Evolutionary conservation across 2,329 filamentous ascomycete genomes (phyloP).

Genomic region (Aspergillus brasiliensis): DNA sequence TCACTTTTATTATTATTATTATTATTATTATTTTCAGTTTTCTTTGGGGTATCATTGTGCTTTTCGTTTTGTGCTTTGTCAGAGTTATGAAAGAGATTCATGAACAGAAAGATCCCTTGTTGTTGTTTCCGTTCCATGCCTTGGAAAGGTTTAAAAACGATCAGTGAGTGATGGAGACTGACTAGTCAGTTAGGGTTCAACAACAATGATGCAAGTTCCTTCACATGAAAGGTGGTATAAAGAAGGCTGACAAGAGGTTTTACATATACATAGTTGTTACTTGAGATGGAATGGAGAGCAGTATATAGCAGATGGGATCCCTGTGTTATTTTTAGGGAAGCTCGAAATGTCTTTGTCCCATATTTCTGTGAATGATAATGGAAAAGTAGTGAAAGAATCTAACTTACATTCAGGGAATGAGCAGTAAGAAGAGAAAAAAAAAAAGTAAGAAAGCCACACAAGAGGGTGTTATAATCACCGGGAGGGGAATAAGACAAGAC

Average conservation of each 20-base stretch:
- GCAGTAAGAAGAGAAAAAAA: conserved; percentile 8
- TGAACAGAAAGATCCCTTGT: too few species aligned
- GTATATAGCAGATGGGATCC: not conserved
- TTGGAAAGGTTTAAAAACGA: too few species aligned
- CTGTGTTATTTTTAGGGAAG: not conserved
- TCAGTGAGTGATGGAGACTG: not conserved
- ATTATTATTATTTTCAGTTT: too few species aligned
- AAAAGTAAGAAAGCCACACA: conserved; percentile 10
- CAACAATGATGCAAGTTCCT: not conserved
- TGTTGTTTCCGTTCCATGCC: too few species aligned
- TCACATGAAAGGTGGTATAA: not conserved
- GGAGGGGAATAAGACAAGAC: conserved; percentile 1
- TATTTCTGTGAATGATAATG: conserved; percentile 7
- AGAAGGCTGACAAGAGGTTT: too few species aligned
- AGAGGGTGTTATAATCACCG: conserved; percentile 4
- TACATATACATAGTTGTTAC: too few species aligned
- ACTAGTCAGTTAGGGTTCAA: not conserved
- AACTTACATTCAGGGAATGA: conserved; percentile 18
- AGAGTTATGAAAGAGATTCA: too few species aligned
- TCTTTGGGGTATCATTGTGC: not conserved
- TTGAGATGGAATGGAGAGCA: too few species aligned
- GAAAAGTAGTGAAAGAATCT: conserved; percentile 13
- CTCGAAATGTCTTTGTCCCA: conserved; percentile 3
- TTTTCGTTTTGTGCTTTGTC: not conserved
- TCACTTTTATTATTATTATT: too few species aligned